Conservation (phyloP, 2,329 filamentous ascomycete species). For the Stagonosporopsis cucurbitacearum region DNA sequence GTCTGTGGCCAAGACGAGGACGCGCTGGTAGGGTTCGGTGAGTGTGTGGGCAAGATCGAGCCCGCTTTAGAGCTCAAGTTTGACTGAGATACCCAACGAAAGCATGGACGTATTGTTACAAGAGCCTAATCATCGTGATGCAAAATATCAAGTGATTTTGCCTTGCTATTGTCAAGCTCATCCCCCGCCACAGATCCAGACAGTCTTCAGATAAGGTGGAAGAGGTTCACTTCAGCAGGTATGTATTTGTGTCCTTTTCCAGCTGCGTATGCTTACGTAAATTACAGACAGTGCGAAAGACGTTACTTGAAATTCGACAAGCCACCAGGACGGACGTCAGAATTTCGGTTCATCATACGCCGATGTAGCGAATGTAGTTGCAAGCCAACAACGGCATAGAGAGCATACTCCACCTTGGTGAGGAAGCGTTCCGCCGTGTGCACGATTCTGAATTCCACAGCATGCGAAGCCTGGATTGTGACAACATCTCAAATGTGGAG, state of each 20-base stretch:
- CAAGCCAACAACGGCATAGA: not conserved
- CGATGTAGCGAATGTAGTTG: not conserved
- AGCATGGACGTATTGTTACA: not conserved
- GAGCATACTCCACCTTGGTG: not conserved
- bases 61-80: constrained; percentile 40
- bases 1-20: constrained; percentile 68
- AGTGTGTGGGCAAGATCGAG: constrained; percentile 69
- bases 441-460: not conserved
- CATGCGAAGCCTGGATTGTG: constrained; percentile 5
- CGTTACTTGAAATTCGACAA: not conserved
- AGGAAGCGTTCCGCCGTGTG: constrained; percentile 14
- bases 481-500: not conserved
- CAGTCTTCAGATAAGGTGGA: not conserved
- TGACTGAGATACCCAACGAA: constrained; percentile 11
- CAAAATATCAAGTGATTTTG: not conserved
- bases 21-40: constrained; percentile 76
- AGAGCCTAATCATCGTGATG: not conserved
- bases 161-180: not conserved
- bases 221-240: not conserved
- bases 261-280: not conserved
- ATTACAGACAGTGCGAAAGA: not conserved
- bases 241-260: not conserved
- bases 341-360: not conserved
- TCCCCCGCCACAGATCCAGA: not conserved
- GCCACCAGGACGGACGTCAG: not conserved